Base-by-base conservation (phyloP, 768 basidiomycete genomes). In the Macrolepiota albuminosa region DNA sequence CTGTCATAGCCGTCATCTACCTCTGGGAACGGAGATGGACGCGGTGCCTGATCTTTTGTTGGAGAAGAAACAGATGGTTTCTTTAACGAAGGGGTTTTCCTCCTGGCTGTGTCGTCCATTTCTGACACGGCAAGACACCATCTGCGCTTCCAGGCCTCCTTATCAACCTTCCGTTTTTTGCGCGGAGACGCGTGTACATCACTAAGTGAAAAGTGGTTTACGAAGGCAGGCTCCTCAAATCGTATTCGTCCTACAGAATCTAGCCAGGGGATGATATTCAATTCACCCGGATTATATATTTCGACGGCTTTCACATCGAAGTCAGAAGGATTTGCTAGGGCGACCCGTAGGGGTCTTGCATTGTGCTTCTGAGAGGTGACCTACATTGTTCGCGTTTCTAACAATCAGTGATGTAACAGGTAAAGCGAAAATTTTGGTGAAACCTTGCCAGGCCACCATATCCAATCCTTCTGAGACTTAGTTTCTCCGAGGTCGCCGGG, bases 391-490 rank as follows among this genome's bases (percentile, higher is more conserved):
- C 14, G 13, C 10, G 54, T 55, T 49, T 57, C 47, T 34, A 59
- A 47, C 29, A 36, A 45, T 57, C 36, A 64, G 59, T 43, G 10
- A 52, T 34, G 31, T 13, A 43, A 33, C 48, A 29, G 37, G 53
- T 47, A 42, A n/a, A 40, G 54, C 46, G 61, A 61, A 56, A 60
- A 58, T 61, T 1, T 43, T 29, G 51, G 10, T 56, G 29, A 71
- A 75, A 89, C 89, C 76, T 80, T 79, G 33, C 78, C 86, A 24
- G 89, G 89, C 89, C 89, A 91, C 89, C 89, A 91, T 42, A 84
- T 70, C 58, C 69, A 63, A 34, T 72, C 71, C 13, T 61, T 68
- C 34, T 56, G 46, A 49, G 54, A 49, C 24, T 36, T 40, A 24
- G n/a, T 11, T 42, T 67, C 68, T 39, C 68, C 65, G 24, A 66